Base-by-base conservation (phyloP, 2,329 filamentous ascomycete species). In the Fusarium chlamydosporum region DNA sequence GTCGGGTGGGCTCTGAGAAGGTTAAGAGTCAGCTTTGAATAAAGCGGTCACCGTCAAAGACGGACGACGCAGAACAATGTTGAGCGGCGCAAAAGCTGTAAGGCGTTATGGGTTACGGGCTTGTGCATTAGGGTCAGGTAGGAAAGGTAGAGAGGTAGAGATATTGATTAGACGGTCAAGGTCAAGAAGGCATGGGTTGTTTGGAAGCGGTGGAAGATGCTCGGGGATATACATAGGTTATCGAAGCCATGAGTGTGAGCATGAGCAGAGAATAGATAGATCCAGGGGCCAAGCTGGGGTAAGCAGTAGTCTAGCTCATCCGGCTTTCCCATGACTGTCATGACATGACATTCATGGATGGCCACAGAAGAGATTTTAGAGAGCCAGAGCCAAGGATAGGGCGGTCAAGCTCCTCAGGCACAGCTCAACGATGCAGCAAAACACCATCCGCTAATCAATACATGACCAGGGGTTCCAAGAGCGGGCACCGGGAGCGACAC, bases 251-350 rank as follows among this genome's bases (percentile, higher is more conserved):
- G 56, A 50, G 64, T 40, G 27, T 50, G 33, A 50, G 64, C 42
- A 37, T 50, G 33, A 38, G 47, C 33, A 50, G 65, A 69, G 56
- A 46, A 73, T 74, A 74, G 69, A 66, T 73, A 74, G 71, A 66
- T 73, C 63, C 67, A 72, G 68, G 70, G 72, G 55, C 23, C 47
- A 61, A 67, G 56, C 57, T 58, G 56, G 69, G 63, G 65, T 71
- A 72, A 60, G 60, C 56, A 57, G 50, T 70, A 46, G 68, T 47
- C 37, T 60, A 20, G 35, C 51, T 40, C n/a, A 16, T 33, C 27
- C 47, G 38, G 55, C 35, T 50, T 37, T 61, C 27, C 43, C 52
- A 57, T 20, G 34, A 34, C 18, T 34, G 53, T 70, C 62, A 57
- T 65, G 57, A 55, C 46, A 50, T 41, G 42, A 35, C 52, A 55